Base-by-base conservation (phyloP, 108 stramenopile species). In the Cyclotella sp. region DNA sequence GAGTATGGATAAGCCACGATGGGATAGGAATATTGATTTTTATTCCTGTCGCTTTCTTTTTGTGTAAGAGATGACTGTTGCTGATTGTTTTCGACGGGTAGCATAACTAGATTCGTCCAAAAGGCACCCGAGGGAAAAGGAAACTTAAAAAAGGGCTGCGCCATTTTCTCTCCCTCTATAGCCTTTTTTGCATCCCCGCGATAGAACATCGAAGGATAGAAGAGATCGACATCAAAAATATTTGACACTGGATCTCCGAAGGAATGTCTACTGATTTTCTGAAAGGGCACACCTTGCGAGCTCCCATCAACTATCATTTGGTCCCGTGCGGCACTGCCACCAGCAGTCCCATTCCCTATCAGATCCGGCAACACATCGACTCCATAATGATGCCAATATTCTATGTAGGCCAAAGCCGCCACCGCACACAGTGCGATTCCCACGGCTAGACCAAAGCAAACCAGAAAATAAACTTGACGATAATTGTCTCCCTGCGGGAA, bases 91-190 rank as follows among this genome's bases (percentile, higher is more conserved):
- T 44, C 59, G 21, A 49, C 47, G 43, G 90, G 75, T 11, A 61
- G 70, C 59, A 95, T 41, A 27, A 95, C 90, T 22, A 95, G 85
- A 72, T 95, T 95, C 16, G 90, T 93, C 94, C 94, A 95, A 69
- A 95, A 95, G 43, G 92, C 90, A 12, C 94, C 94, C 3, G 92
- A 92, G 0, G 94, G 94, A 81, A 95, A 93, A n/a, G 94, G 90
- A 55, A 91, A 73, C n/a, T 77, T 77, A n/a, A 87, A 67, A 41
- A 87, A 77, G 0, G 86, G 86, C 26, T 72, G 45, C 27, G 68
- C 52, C 34, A 44, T 30, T 63, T 47, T 47, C 54, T 53, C 70
- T 58, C 7, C 51, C 46, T 60, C 1, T 51, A 42, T 69, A 55
- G 40, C 27, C 42, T 27, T 40, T 9, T 65, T 58, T 14, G 59